phyloP scores from a whole-genome alignment of 345 rosid genomes.

The Laguncularia racemosa region DNA sequence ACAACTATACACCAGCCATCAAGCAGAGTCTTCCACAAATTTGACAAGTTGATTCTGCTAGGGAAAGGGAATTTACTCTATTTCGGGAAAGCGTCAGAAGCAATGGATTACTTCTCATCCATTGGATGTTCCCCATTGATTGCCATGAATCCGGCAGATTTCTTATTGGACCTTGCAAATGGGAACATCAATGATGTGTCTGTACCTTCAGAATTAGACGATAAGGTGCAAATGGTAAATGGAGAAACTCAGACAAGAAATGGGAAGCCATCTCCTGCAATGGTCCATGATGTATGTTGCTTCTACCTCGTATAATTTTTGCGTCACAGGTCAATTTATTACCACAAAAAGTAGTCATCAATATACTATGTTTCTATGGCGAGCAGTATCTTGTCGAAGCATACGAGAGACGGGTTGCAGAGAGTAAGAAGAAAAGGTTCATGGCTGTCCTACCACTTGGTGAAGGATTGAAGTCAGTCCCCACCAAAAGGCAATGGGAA shows the following conservation, averaged over 20 bases:
- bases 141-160: constrained; percentile 96
- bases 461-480: constrained; percentile 50
- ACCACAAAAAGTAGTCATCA: too few relatives aligned
- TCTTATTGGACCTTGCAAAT: constrained; percentile 94
- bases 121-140: constrained; percentile 88
- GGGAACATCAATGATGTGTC: constrained; percentile 80
- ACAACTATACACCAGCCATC: constrained; percentile 98
- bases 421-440: constrained; percentile 65
- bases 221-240: constrained; percentile 69
- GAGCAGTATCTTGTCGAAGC: constrained; percentile 83
- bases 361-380: constrained; percentile 4
- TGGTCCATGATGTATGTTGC: constrained; percentile 62
- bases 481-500: constrained; percentile 74
- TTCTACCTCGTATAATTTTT: not conserved
- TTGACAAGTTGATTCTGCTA: constrained; percentile 80
- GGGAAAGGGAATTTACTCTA: constrained; percentile 92
- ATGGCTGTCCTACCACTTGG: constrained; percentile 59
- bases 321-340: too few relatives aligned
- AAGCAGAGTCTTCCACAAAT: constrained; percentile 87
- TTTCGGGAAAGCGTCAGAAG: constrained; percentile 91
- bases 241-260: constrained; percentile 34
- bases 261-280: constrained; percentile 66
- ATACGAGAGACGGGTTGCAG: constrained; percentile 65
- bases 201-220: constrained; percentile 81
- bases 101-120: constrained; percentile 65